Conservation (phyloP, 768 basidiomycete species). For the Phylloporus sp. region DNA sequence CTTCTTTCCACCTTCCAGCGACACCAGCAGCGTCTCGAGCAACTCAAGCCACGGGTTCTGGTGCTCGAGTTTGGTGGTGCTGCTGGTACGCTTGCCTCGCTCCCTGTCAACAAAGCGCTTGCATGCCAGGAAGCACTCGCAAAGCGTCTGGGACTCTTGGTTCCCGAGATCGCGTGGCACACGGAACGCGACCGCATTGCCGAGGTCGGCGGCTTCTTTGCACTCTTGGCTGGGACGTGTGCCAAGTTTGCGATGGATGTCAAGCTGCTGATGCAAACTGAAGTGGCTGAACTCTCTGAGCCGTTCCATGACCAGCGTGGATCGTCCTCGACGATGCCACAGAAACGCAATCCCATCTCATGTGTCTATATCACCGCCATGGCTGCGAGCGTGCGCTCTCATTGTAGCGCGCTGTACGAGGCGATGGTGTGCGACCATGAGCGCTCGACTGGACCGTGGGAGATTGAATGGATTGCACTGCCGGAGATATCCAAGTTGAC, state of each 20-base stretch:
- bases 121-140: slow-evolving; percentile 24
- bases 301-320: slow-evolving; percentile 41
- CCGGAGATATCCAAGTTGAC: slow-evolving; percentile 43
- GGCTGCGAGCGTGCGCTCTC: slow-evolving; percentile 37
- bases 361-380: slow-evolving; percentile 43
- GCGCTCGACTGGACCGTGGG: slow-evolving; percentile 45
- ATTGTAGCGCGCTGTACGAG: slow-evolving; percentile 38
- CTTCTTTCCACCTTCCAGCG: slow-evolving; percentile 40
- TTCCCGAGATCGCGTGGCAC: slow-evolving; percentile 32
- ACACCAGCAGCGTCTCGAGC: slow-evolving; percentile 33
- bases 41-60: slow-evolving; percentile 36
- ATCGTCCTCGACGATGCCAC: slow-evolving; percentile 47
- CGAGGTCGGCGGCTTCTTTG: slow-evolving; percentile 41
- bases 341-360: slow-evolving; percentile 45
- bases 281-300: slow-evolving; percentile 42
- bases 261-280: slow-evolving; percentile 45
- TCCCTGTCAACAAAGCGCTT: slow-evolving; percentile 33
- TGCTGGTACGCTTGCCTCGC: slow-evolving; percentile 42
- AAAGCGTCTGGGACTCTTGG: slow-evolving; percentile 13
- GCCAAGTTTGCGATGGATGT: slow-evolving; percentile 43
- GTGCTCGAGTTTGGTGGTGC: slow-evolving; percentile 44
- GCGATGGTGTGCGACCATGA: slow-evolving; percentile 48
- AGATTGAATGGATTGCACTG: slow-evolving; percentile 46
- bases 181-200: slow-evolving; percentile 43
- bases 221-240: slow-evolving; percentile 41